Percentiles rank a stretch among this genome's conserved stretches.
phyloP scores from a whole-genome alignment of 23 red algal genomes.

The Gracilaria vermiculophylla region DNA sequence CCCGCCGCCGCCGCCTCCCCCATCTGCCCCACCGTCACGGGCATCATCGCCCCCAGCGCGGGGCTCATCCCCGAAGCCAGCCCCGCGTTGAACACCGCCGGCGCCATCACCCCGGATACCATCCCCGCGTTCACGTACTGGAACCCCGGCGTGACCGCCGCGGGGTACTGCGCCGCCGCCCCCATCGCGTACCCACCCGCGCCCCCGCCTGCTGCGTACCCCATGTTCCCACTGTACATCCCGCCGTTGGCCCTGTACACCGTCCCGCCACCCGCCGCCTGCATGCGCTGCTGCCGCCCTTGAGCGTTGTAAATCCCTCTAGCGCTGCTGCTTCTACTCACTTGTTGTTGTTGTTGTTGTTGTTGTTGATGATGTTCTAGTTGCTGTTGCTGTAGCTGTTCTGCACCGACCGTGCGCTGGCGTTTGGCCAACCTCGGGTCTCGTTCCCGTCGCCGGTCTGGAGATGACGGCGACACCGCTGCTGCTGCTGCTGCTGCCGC shows the following conservation, averaged over 20 bases:
- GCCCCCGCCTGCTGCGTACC: too few relatives aligned
- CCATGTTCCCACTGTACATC: background rate
- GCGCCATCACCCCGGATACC: background rate
- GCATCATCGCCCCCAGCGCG: background rate
- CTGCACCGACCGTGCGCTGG: slow-evolving; percentile 10
- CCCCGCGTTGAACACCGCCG: background rate
- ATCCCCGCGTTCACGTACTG: slow-evolving; percentile 28
- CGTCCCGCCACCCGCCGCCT: background rate
- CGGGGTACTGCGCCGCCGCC: background rate
- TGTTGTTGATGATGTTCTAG: too few relatives aligned
- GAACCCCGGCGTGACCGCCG: slow-evolving; percentile 36
- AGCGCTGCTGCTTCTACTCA: background rate
- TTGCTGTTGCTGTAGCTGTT: too few relatives aligned
- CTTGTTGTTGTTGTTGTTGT: too few relatives aligned
- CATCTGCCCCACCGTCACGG: background rate
- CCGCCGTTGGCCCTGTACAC: background rate
- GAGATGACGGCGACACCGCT: too few relatives aligned
- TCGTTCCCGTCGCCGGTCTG: slow-evolving; percentile 11
- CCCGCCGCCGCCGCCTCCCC: background rate
- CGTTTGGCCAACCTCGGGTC: slow-evolving; percentile 39
- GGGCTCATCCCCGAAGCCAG: background rate
- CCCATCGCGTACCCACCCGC: too few relatives aligned
- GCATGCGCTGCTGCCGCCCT: slow-evolving; percentile 7
- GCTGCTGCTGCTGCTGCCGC: too few relatives aligned
- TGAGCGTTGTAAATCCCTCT: slow-evolving; percentile 19